These are phyloP conservation scores for Taiwanofungus camphoratus DNA, from an alignment of 1,284 basidiomycete genomes.

Conservation along the genomic window DNA sequence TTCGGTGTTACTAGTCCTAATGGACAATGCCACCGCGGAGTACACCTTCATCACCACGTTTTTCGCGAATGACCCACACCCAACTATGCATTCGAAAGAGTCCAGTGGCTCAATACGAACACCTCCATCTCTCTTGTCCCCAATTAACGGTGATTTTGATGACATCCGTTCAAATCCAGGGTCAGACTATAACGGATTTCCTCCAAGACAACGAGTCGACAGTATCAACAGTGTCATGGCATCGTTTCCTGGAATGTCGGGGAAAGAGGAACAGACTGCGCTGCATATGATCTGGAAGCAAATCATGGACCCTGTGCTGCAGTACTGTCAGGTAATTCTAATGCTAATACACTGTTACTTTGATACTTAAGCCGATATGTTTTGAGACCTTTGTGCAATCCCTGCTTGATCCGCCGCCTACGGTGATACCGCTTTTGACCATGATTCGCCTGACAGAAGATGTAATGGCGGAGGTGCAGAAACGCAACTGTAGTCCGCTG, in stretches of 20 bases:
- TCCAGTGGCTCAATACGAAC: conserved; percentile 31
- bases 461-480: conserved; percentile 66
- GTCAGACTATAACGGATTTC: conserved; percentile 21
- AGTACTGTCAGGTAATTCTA: conserved; percentile 65
- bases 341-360: neutral
- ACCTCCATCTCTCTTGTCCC: conserved; percentile 30
- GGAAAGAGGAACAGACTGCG: conserved; percentile 54
- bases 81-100: conserved; percentile 30
- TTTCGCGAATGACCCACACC: conserved; percentile 49
- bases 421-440: conserved; percentile 71
- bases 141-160: conserved; percentile 24
- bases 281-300: conserved; percentile 80
- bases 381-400: conserved; percentile 65
- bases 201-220: conserved; percentile 21
- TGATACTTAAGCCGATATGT: conserved; percentile 2
- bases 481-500: conserved; percentile 70
- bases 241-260: conserved; percentile 10
- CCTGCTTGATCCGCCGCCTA: conserved; percentile 63
- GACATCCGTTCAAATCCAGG: conserved; percentile 24
- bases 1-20: conserved; percentile 81
- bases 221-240: conserved; percentile 25
- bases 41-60: conserved; percentile 84
- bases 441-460: conserved; percentile 87
- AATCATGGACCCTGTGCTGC: conserved; percentile 82
- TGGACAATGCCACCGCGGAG: conserved; percentile 91